A percentile compares a stretch with the other conserved stretches of the same genome.
Evolutionary conservation across 176 grass and related monocot genomes (phyloP).

Genomic region (Hyparrhenia diplandra): DNA sequence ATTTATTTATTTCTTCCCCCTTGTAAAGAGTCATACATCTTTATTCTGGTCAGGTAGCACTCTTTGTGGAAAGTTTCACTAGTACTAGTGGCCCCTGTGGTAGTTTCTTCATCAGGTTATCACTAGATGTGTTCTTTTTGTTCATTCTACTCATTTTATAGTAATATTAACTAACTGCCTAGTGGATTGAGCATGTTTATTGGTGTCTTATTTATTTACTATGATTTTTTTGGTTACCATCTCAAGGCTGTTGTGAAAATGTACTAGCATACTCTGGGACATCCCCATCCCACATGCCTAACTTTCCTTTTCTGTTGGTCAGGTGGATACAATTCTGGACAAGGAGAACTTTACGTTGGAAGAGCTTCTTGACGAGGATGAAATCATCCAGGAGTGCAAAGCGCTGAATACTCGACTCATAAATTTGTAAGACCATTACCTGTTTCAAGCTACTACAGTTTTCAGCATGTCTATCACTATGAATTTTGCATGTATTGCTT

Average conservation of each 20-base stretch:
- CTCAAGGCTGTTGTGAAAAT: not conserved
- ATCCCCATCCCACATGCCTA: not conserved
- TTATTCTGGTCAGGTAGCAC: not conserved
- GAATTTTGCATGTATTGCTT: not conserved
- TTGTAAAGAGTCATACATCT: not conserved
- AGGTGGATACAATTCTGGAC: slow-evolving; percentile 92
- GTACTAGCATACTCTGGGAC: not conserved
- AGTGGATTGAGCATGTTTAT: not conserved
- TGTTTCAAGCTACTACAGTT: not conserved
- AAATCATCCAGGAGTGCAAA: slow-evolving; percentile 98
- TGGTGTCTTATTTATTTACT: not conserved
- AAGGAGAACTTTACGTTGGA: slow-evolving; percentile 89
- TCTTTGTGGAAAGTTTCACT: not conserved
- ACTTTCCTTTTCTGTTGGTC: slow-evolving; percentile 17
- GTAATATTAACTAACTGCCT: not conserved
- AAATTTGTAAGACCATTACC: slow-evolving; percentile 57
- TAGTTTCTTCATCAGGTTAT: not conserved
- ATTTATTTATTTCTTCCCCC: no score
- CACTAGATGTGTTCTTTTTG: not conserved
- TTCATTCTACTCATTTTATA: not conserved
- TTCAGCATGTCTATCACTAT: not conserved
- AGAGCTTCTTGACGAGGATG: slow-evolving; percentile 92
- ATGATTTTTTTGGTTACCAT: not conserved
- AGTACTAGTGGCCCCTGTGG: not conserved
- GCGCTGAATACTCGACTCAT: slow-evolving; percentile 84